phyloP scores from a whole-genome alignment of 75 land plant species.

The Picea sitchensis region DNA sequence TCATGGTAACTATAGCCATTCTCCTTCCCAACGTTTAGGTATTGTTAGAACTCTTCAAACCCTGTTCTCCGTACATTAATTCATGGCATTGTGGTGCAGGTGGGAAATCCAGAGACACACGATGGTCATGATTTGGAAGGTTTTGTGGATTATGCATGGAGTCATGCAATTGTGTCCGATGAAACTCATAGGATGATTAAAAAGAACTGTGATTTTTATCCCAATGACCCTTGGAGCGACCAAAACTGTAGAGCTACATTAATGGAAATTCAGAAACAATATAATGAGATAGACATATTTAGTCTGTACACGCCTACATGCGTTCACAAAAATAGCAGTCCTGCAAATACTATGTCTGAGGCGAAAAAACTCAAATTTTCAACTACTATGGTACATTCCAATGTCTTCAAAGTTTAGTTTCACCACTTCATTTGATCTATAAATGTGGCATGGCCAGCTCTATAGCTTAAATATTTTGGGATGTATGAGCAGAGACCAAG shows the following conservation, averaged over 20 bases:
- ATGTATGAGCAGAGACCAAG: too few relatives aligned
- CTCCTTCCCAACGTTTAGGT: too few relatives aligned
- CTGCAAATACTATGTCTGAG: too few relatives aligned
- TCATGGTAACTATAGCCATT: constrained; percentile 37
- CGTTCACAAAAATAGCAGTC: background rate
- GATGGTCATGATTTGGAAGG: constrained; percentile 38
- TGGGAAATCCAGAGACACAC: constrained; percentile 66
- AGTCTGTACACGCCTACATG: constrained; percentile 60
- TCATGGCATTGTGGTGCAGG: constrained; percentile 12
- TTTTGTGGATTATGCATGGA: constrained; percentile 72
- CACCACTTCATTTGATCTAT: too few relatives aligned
- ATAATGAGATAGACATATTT: constrained; percentile 49
- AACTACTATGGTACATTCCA: too few relatives aligned
- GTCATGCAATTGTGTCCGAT: constrained; percentile 69
- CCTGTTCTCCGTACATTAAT: too few relatives aligned
- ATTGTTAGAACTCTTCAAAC: too few relatives aligned
- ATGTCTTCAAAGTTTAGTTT: too few relatives aligned
- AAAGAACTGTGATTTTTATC: constrained; percentile 37
- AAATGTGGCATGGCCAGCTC: too few relatives aligned
- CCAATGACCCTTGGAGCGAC: constrained; percentile 32
- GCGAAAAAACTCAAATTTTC: too few relatives aligned
- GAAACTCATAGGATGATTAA: constrained; percentile 35
- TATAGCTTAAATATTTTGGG: too few relatives aligned
- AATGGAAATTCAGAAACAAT: constrained; percentile 38
- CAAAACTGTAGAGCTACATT: constrained; percentile 14